phyloP scores from a whole-genome alignment of 129 eudicot genomes.

The Logfia minima region DNA sequence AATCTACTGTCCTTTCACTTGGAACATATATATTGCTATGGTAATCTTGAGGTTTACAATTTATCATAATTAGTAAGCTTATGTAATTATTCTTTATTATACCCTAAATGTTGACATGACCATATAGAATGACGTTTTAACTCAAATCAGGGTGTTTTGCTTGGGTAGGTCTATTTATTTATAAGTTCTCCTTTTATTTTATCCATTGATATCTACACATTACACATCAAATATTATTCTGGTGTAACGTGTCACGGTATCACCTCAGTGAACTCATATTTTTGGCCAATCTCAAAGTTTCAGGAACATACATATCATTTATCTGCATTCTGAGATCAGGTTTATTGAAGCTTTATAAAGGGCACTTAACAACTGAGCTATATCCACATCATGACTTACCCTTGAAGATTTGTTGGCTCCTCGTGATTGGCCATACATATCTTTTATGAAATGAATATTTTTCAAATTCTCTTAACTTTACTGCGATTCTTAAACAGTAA shows the following conservation, averaged over 20 bases:
- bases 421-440: constrained; percentile 25
- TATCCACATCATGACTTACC: constrained; percentile 29
- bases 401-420: constrained; percentile 23
- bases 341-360: constrained; percentile 8
- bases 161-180: constrained; percentile 14
- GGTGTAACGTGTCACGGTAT: not conserved
- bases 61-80: constrained; percentile 16
- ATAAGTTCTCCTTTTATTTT: constrained; percentile 9
- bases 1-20: constrained; percentile 19
- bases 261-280: too few species aligned
- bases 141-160: constrained; percentile 13
- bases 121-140: constrained; percentile 14
- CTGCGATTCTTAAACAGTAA: constrained; percentile 30
- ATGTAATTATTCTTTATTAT: constrained; percentile 19
- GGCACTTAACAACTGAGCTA: constrained; percentile 20
- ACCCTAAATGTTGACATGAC: constrained; percentile 13
- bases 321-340: not conserved
- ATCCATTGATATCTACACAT: constrained; percentile 2
- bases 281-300: not conserved
- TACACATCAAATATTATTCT: not conserved
- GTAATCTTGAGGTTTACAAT: constrained; percentile 9
- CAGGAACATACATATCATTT: not conserved
- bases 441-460: constrained; percentile 27
- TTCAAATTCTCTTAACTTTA: constrained; percentile 24
- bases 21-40: constrained; percentile 21